Evolutionary conservation across 805 yeast species (phyloP).

Genomic region (Ogataea paraovalis): DNA sequence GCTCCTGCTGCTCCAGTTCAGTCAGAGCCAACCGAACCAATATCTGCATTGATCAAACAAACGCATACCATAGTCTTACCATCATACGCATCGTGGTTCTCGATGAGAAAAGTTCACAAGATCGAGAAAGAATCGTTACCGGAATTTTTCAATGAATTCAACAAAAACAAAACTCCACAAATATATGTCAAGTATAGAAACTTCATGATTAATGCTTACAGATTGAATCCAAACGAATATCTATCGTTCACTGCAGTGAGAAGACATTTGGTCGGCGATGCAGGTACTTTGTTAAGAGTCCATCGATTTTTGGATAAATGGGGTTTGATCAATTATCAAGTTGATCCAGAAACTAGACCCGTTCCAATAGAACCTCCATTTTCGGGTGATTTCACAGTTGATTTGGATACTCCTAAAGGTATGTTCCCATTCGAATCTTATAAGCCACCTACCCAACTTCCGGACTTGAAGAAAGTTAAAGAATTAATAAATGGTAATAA

Average conservation of each 20-base stretch:
- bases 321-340: constrained; percentile 93
- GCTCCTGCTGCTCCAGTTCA: not conserved
- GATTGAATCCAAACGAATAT: constrained; percentile 86
- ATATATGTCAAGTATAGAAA: constrained; percentile 80
- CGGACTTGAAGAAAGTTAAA: constrained; percentile 30
- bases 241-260: constrained; percentile 87
- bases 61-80: constrained; percentile 84
- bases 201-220: constrained; percentile 82
- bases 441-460: constrained; percentile 55
- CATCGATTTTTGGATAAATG: constrained; percentile 82
- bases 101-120: constrained; percentile 63
- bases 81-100: constrained; percentile 85
- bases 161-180: constrained; percentile 74
- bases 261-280: constrained; percentile 88
- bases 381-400: constrained; percentile 72
- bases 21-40: constrained; percentile 14
- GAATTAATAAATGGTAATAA: constrained; percentile 13
- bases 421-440: constrained; percentile 86
- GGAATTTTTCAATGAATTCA: constrained; percentile 65
- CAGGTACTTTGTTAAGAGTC: constrained; percentile 79
- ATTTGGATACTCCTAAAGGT: constrained; percentile 87
- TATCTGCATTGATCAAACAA: constrained; percentile 38
- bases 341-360: constrained; percentile 73
- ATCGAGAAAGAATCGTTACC: constrained; percentile 44
- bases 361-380: constrained; percentile 65